phyloP scores from a whole-genome alignment of 228 moss, liverwort and hornwort species.

The Sphagnum fallax region DNA sequence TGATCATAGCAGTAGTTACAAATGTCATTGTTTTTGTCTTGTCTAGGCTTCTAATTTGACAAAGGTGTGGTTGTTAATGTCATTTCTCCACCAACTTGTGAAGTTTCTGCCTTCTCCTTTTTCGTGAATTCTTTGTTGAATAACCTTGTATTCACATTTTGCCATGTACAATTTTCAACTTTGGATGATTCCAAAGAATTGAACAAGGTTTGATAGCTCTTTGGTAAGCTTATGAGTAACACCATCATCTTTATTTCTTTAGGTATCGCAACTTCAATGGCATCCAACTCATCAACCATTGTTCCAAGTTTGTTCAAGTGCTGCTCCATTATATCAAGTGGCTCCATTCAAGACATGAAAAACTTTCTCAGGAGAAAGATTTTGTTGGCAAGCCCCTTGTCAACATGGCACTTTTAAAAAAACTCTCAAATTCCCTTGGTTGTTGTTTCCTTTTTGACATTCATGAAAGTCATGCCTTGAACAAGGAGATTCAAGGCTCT shows the following conservation, averaged over 20 bases:
- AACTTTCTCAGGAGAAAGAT: neutral
- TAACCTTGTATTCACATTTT: neutral
- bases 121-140: neutral
- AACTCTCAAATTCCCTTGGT: neutral
- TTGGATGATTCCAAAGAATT: neutral
- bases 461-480: neutral
- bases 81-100: neutral
- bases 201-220: neutral
- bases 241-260: neutral
- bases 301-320: neutral
- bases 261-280: neutral
- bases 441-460: neutral
- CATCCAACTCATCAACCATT: neutral
- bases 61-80: neutral
- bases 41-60: neutral
- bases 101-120: neutral
- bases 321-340: neutral
- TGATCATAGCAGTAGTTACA: neutral
- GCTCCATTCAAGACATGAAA: neutral
- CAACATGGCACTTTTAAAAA: neutral
- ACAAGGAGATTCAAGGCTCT: neutral
- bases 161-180: neutral
- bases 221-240: neutral
- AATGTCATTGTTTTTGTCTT: neutral
- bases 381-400: neutral